Base-by-base conservation (phyloP, 2,329 filamentous ascomycete genomes). In the Trichoderma sp. region DNA sequence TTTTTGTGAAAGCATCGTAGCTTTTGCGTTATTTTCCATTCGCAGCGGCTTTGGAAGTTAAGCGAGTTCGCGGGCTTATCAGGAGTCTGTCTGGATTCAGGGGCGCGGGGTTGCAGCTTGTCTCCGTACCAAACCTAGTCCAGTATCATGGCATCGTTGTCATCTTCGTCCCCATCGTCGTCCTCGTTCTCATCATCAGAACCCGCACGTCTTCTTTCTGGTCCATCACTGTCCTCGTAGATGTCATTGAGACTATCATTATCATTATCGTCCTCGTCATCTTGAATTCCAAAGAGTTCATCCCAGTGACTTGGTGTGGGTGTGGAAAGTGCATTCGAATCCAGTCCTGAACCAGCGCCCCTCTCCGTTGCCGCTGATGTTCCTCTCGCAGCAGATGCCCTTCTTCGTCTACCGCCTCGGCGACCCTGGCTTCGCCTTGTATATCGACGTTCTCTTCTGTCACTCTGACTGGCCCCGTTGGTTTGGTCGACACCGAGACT, bases 221-320 rank as follows among this genome's bases (percentile, higher is more conserved):
- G 36, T 17, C 11, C 62, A 28, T 73, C 68, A 20, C 71, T 71
- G n/a, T 73, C 71, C 20, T 71, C 71, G 8, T 74, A 72, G 50
- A 78, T 74, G 57, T 80, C 77, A 32, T 75, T 77, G 6, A 77
- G 73, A 20, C 68, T 73, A 9, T 70, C 69, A 15, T 73, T 76
- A 8, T 78, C 76, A n/a, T 73, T 76, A 8, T 78, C 76, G 15
- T 75, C 75, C 7, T 76, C 75, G 59, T 77, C 74, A 4, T 71
- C 72, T 12, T 74, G 62, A 12, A 73, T 71, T 3, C 71, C 73
- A 17, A 73, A 66, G 17, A 82, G 70, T 17, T 82, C 80, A 6
- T 78, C 76, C 81, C 81, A 83, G 32, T 74, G 76, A 5, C 67
- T 72, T 6, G 81, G 81, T 9, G 82, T 83, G 2, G 80, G 79